Conservation (phyloP, 2,329 filamentous ascomycete species). For the Aspergillaceae sp. region DNA sequence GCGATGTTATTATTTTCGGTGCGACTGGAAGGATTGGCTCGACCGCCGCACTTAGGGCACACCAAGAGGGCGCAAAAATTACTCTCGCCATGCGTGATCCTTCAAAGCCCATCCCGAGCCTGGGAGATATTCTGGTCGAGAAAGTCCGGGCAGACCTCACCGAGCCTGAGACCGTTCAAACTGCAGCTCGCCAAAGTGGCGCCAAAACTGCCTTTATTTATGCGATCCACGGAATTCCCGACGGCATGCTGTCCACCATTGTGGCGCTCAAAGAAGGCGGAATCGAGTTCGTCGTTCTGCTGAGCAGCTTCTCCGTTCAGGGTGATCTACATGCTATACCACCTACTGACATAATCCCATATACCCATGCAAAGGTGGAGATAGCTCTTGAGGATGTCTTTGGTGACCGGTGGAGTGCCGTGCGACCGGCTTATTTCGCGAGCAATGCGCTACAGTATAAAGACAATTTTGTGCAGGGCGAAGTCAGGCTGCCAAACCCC, state of each 20-base stretch:
- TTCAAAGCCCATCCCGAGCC: slow-evolving; percentile 34
- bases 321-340: slow-evolving; percentile 18
- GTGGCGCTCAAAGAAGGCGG: slow-evolving; percentile 39
- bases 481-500: slow-evolving; percentile 25
- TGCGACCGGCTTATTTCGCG: slow-evolving; percentile 39
- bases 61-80: slow-evolving; percentile 36
- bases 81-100: slow-evolving; percentile 42
- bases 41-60: slow-evolving; percentile 32
- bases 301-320: slow-evolving; percentile 33
- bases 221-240: slow-evolving; percentile 19
- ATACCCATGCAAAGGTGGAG: slow-evolving; percentile 40
- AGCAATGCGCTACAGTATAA: slow-evolving; percentile 33
- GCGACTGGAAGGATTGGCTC: slow-evolving; percentile 42
- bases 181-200: slow-evolving; percentile 30
- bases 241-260: slow-evolving; percentile 35
- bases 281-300: slow-evolving; percentile 40
- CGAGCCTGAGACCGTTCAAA: slow-evolving; percentile 31
- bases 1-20: slow-evolving; percentile 41
- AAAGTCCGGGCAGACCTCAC: slow-evolving; percentile 40
- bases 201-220: slow-evolving; percentile 46
- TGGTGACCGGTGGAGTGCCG: slow-evolving; percentile 31
- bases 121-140: slow-evolving; percentile 21
- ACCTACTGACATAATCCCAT: slow-evolving; percentile 29
- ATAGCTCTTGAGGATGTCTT: slow-evolving; percentile 35
- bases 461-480: slow-evolving; percentile 18